A percentile compares a stretch with the other conserved stretches of the same genome.
Conservation (phyloP, 2,329 filamentous ascomycete genomes). For the Botrytis sinoallii region DNA sequence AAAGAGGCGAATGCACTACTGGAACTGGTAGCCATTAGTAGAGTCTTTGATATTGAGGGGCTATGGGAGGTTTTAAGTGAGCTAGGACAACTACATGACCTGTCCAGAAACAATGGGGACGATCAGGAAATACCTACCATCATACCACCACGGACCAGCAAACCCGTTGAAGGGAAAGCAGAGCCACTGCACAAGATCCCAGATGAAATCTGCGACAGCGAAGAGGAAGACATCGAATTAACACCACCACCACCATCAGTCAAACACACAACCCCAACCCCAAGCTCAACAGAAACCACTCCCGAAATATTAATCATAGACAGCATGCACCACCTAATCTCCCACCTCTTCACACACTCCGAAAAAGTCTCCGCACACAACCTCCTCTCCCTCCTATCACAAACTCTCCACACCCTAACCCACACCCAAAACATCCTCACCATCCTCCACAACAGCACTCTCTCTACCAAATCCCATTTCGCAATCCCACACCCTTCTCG, state of each 20-base stretch:
- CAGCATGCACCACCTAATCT: slow-evolving; percentile 52
- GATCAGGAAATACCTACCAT: not conserved
- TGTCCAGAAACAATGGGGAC: not conserved
- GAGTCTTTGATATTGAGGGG: slow-evolving; percentile 58
- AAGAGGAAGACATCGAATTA: slow-evolving; percentile 6
- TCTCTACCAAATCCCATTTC: slow-evolving; percentile 27
- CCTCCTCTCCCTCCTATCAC: slow-evolving; percentile 47
- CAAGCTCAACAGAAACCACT: slow-evolving; percentile 19
- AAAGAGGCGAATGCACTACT: slow-evolving; percentile 37
- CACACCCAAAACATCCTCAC: slow-evolving; percentile 47
- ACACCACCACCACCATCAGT: not conserved
- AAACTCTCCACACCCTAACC: slow-evolving; percentile 46
- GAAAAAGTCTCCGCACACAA: slow-evolving; percentile 47
- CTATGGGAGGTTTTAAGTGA: slow-evolving; percentile 56
- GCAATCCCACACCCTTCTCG: not conserved
- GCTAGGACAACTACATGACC: slow-evolving; percentile 32
- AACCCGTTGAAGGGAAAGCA: not conserved
- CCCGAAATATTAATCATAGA: slow-evolving; percentile 52
- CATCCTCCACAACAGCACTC: slow-evolving; percentile 53
- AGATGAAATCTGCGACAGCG: slow-evolving; percentile 39
- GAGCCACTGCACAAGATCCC: not conserved
- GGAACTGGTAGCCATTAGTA: slow-evolving; percentile 51
- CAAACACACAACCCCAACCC: not conserved
- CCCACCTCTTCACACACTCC: slow-evolving; percentile 50
- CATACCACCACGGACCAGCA: not conserved